phyloP scores from a whole-genome alignment of 192 early-diverging fungal genomes.

The Podila epigama region DNA sequence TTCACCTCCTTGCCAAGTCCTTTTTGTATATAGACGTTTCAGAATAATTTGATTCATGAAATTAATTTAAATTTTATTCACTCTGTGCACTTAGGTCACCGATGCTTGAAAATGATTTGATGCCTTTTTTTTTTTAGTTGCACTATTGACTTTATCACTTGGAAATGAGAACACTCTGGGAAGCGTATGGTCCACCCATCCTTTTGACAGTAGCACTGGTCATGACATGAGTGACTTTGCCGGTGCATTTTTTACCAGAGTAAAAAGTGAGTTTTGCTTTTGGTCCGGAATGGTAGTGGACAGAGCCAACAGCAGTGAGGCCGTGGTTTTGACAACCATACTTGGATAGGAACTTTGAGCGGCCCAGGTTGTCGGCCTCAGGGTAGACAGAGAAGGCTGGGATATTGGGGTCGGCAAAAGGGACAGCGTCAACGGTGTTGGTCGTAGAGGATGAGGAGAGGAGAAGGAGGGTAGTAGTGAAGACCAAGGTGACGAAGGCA shows the following conservation, averaged over 20 bases:
- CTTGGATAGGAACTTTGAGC: background rate
- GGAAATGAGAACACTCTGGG: conserved; percentile 22
- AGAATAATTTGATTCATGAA: too few relatives aligned
- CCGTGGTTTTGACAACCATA: conserved; percentile 27
- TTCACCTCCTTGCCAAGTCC: too few relatives aligned
- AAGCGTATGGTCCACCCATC: conserved; percentile 37
- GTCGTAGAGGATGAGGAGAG: conserved; percentile 2
- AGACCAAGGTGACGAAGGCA: conserved; percentile 24
- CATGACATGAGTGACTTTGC: conserved; percentile 26
- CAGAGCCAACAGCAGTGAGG: conserved; percentile 8
- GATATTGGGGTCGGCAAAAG: background rate
- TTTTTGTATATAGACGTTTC: too few relatives aligned
- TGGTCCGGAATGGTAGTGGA: conserved; percentile 12
- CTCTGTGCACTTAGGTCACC: too few relatives aligned
- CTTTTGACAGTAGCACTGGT: conserved; percentile 10
- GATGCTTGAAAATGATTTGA: too few relatives aligned
- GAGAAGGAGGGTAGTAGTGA: conserved; percentile 13
- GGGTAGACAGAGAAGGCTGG: conserved; percentile 18
- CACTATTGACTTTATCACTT: background rate
- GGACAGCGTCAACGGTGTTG: conserved; percentile 3
- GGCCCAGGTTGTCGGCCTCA: background rate
- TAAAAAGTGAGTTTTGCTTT: conserved; percentile 6
- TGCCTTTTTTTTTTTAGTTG: background rate
- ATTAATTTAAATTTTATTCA: too few relatives aligned
- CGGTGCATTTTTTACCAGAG: conserved; percentile 24